Base-by-base conservation (phyloP, 2,329 filamentous ascomycete species). In the Sporothrix pallida region DNA sequence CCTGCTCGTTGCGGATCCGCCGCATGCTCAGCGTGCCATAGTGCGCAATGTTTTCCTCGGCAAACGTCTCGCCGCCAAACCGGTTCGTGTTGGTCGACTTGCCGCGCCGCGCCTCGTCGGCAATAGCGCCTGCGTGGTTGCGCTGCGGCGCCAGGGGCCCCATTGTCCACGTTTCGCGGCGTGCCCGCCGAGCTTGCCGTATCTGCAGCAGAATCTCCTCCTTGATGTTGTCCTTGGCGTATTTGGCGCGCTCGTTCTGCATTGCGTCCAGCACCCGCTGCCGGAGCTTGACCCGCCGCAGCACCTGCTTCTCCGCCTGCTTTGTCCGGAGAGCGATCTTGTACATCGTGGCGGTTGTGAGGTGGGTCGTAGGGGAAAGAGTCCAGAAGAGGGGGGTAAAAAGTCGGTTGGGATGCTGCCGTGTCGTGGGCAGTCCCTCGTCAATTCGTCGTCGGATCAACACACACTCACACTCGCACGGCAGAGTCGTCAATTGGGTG, bases 141-240 rank as follows among this genome's bases (percentile, higher is more conserved):
- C 91, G 87, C 80, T 91, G 91, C 1, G 95, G 94, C 2, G 94
- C 91, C 76, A 97, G 80, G 9, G 92, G 88, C 0, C 95, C 95
- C 76, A 94, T 83, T 76, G 91, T 85, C 89, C 92, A 97, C 81
- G 95, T 91, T 80, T 97, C 92, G 75, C 87, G 87, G 71, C 92
- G 88, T 69, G 87, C 85, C 76, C 84, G 80, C 48, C 83, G 82
- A 63, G 86, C 84, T 26, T 77, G 75, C 23, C 75, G 54, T 48
- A 78, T 46, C 67, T 79, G 78, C 63, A 77, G 48, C 10, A 72
- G 65, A 44, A 79, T 78, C 73, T 81, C 77, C 56, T 83, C 80
- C 70, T 80, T 79, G 15, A 85, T 81, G 63, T 80, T 71, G 46
- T 79, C 77, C 72, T 83, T 78, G 75, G n/a, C 52, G 44, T 52